These are phyloP conservation scores for Allium sativum DNA, from an alignment of 106 monocot species.

Conservation along the genomic window DNA sequence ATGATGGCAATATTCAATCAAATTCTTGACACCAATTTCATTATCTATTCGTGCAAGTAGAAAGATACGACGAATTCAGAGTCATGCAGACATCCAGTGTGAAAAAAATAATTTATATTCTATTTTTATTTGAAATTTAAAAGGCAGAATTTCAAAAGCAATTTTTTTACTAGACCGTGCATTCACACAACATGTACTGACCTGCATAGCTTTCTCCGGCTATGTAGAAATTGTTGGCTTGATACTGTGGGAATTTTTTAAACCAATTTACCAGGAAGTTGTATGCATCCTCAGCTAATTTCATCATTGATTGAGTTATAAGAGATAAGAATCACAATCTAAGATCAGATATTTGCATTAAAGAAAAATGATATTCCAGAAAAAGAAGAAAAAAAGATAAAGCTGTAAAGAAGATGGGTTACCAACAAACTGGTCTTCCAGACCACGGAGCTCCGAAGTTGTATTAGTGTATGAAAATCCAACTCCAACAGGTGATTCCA, in stretches of 20 bases:
- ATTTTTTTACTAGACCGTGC: too few relatives aligned
- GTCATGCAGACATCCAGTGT: background rate
- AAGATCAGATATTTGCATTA: background rate
- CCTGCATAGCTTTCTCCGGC: slow-evolving; percentile 78
- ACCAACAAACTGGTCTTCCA: slow-evolving; percentile 76
- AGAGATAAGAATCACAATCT: background rate
- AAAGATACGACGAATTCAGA: background rate
- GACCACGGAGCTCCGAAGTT: slow-evolving; percentile 43
- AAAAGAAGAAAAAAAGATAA: too few relatives aligned
- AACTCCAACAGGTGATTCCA: slow-evolving; percentile 69
- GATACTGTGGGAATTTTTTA: slow-evolving; percentile 57
- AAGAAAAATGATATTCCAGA: background rate
- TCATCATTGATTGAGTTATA: background rate
- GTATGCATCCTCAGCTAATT: slow-evolving; percentile 62
- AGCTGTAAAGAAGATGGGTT: slow-evolving; percentile 3
- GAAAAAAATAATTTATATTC: too few relatives aligned
- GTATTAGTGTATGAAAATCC: slow-evolving; percentile 74
- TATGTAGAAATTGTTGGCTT: slow-evolving; percentile 53
- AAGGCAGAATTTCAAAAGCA: background rate
- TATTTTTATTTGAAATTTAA: too few relatives aligned
- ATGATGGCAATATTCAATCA: too few relatives aligned
- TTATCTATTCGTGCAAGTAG: too few relatives aligned
- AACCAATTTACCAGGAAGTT: slow-evolving; percentile 61
- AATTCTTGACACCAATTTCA: too few relatives aligned
- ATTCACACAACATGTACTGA: background rate